These are phyloP conservation scores for Xerocomus minutiporus DNA, from an alignment of 1,284 basidiomycete species.

Conservation along the genomic window DNA sequence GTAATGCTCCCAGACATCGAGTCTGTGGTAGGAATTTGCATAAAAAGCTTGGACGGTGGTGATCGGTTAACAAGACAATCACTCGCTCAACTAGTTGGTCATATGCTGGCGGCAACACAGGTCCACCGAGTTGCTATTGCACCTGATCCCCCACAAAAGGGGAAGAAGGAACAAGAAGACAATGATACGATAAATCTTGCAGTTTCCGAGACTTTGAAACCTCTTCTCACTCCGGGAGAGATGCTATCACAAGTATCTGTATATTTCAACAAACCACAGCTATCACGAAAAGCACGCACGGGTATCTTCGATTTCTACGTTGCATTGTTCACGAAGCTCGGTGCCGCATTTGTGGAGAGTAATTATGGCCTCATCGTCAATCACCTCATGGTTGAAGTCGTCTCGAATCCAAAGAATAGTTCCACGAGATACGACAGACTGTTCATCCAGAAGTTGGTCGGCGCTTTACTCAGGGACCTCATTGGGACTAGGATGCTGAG, in stretches of 20 bases:
- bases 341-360: constrained; percentile 72
- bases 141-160: constrained; percentile 55
- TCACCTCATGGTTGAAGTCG: constrained; percentile 79
- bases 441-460: constrained; percentile 69
- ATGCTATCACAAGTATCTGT: constrained; percentile 79
- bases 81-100: constrained; percentile 76
- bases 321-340: constrained; percentile 73
- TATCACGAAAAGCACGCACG: constrained; percentile 69
- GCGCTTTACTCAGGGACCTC: constrained; percentile 78
- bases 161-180: constrained; percentile 62
- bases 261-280: constrained; percentile 73
- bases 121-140: constrained; percentile 53
- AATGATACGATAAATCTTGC: constrained; percentile 45
- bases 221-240: constrained; percentile 71
- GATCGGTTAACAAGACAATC: constrained; percentile 84
- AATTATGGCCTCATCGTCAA: constrained; percentile 78
- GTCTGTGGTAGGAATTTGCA: constrained; percentile 59
- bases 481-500: constrained; percentile 85
- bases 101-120: constrained; percentile 84
- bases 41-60: constrained; percentile 75
- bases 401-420: constrained; percentile 51
- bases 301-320: constrained; percentile 90
- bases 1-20: constrained; percentile 73
- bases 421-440: constrained; percentile 71
- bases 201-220: constrained; percentile 59